Evolutionary conservation across 1,139 yeast genomes (phyloP), one percentile per base, ranked within the genome.

Genomic region (Nakaseomyces nivariensis): DNA sequence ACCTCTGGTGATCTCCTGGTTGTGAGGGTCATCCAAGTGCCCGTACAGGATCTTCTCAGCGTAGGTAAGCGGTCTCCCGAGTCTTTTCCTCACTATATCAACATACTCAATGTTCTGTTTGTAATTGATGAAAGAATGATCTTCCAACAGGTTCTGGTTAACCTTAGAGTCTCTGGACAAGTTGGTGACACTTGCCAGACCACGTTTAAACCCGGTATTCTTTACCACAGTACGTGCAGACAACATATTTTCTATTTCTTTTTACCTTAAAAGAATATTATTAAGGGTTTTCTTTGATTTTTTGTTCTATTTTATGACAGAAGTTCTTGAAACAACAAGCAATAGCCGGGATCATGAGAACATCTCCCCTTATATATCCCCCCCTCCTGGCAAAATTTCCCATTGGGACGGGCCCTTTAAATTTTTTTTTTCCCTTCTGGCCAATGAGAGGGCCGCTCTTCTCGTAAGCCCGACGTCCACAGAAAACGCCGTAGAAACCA

Each of bases 11-110:
- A 90, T 89, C 56, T 87, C 96, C 76, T 89, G 96, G 67, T 79
- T 88, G 63, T 88, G 95, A 61, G 97, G 97, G 67, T 92, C 83
- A 70, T 88, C 96, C 72, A 92, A 80, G 74, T 92, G 98, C 65
- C 96, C 95, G 76, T 92, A 92, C 63, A 92, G 79, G 63, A 92
- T 76, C 78, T 92, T 92, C 77, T 92, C 98, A 62, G 97, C 97
- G 70, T 89, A 90, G 56, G 98, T 92, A 69, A 92, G 79, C 48
- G 98, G 98, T 72, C 97, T 85, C 69, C 80, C 79, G 64, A 90
- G 79, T 75, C 97, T 84, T 61, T 79, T 74, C 74, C 84, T 83
- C 66, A 92, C 97, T 64, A 88, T 85, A 63, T 85, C 78, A 61
- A 90, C 83, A 67, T 85, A 88, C 73, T 88, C 96, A 61, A 84